Evolutionary conservation across 1,139 yeast genomes (phyloP), one percentile per base, ranked within the genome.

Genomic region (Yamadazyma spencermartinsiae): DNA sequence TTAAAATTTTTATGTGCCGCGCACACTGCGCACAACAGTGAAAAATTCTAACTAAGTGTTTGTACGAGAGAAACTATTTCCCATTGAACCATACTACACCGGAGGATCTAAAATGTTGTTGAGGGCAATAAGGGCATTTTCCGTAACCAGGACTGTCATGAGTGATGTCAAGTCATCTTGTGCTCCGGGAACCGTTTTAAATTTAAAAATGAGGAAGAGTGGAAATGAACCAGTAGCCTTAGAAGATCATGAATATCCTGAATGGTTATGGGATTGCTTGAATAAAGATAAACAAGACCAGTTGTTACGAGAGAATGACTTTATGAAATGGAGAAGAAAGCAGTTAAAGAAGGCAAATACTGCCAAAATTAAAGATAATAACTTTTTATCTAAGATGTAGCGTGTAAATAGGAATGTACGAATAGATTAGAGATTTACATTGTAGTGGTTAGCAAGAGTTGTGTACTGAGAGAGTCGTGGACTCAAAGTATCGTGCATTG

Each of bases 171-270:
- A 64, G 46, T 74, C 80, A 3, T 65, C 77, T 2, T 76, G 82
- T 51, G 61, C 61, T 29, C 94, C 87, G 4, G 98, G 98, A 6
- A 87, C 98, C 0, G 74, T 76, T 11, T 72, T 92, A 48, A 86
- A 86, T 54, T 67, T 90, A 54, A 86, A 86, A 52, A 74, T 92
- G 39, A 79, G 76, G 56, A 89, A 89, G 58, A 72, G 75, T 27
- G 95, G 94, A 16, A 80, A 82, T 45, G 96, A 89, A 50, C 92
- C 95, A n/a, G 82, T 88, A 5, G 98, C 98, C 2, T 65, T 84
- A 40, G 86, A 84, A 45, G 98, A 92, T 56, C 68, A 72, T 29
- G 96, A 90, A 54, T 92, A 92, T 56, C 98, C 98, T 3, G 87
- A 76, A 35, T 92, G 98, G 98, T 74, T 92, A 42, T 92, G 98